Base-by-base conservation (phyloP, 495 filamentous ascomycete species). In the Penicillium cosmopolitanum region DNA sequence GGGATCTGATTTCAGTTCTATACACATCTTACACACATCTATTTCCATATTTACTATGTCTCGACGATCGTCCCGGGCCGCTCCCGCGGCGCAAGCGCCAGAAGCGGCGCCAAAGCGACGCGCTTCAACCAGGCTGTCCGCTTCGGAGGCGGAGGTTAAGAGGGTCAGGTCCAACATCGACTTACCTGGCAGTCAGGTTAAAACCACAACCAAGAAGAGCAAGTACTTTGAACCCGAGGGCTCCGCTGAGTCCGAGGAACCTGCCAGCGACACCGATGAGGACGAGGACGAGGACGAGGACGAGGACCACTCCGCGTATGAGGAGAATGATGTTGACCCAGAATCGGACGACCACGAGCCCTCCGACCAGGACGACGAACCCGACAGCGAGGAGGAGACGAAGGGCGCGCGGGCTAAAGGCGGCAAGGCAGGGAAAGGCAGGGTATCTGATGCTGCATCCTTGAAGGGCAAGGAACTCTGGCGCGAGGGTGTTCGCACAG, bases 401-500 rank as follows among this genome's bases (percentile, higher is more conserved):
- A 64, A 69, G 31, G 9, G 11, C 16, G 15, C 23, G 51, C 64
- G 57, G 48, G 56, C 60, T 40, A 68, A 66, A 35, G 57, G 58
- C 36, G 57, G 58, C 15, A 67, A 64, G 53, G 34, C 59, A 9
- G 56, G 44, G 7, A 56, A 35, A 16, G 55, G 53, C 12, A 53
- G 47, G 38, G 47, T 47, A 1, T 33, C 40, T 34, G 56, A 51
- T 48, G 34, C 48, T 4, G 46, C 46, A 48, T 48, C 61, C 31
- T 50, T 66, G 51, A 77, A 78, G 64, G 74, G 75, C 15, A 74
- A 83, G 64, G 83, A 87, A 56, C 66, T 85, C 8, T 86, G 84
- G 85, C 74, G 80, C 60, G 76, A 78, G 60, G 85, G 84, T 5
- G 81, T 84, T 42, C 84, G 78, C 47, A 76, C 77, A 19, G 80